A percentile compares a stretch with the other conserved stretches of the same genome.
Conservation (phyloP, 2,329 filamentous ascomycete species). For the Xylaria sp. region DNA sequence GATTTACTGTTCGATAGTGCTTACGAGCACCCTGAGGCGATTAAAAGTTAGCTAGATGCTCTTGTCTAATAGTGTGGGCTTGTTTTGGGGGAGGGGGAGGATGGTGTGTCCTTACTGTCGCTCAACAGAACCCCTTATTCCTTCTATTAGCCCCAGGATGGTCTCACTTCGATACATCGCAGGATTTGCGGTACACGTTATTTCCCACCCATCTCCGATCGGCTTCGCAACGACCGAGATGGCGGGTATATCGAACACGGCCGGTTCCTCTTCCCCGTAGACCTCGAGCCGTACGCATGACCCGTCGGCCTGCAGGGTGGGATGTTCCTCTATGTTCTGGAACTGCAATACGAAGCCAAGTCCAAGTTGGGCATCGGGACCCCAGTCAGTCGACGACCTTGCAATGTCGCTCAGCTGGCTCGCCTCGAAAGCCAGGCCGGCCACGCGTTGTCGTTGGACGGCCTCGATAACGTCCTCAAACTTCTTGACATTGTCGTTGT, state of each 20-base stretch:
- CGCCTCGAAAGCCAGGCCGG: background rate
- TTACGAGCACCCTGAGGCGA: conserved; percentile 4
- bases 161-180: background rate
- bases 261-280: background rate
- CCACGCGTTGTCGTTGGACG: background rate
- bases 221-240: background rate
- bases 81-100: background rate
- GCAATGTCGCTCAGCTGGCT: background rate
- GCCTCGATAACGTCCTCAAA: background rate
- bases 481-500: background rate
- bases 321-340: conserved; percentile 4
- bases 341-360: background rate
- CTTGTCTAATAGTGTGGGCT: background rate
- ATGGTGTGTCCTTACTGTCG: conserved; percentile 2
- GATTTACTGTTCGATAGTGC: conserved; percentile 12
- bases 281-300: background rate
- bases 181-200: conserved; percentile 1
- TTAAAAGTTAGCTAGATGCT: background rate
- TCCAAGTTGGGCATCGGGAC: background rate
- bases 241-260: background rate
- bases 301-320: background rate
- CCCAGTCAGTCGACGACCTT: background rate
- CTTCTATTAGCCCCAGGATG: background rate
- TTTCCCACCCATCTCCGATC: background rate
- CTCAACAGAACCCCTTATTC: background rate